phyloP scores from a whole-genome alignment of 306 rosid species.

The Prunus mongolica region DNA sequence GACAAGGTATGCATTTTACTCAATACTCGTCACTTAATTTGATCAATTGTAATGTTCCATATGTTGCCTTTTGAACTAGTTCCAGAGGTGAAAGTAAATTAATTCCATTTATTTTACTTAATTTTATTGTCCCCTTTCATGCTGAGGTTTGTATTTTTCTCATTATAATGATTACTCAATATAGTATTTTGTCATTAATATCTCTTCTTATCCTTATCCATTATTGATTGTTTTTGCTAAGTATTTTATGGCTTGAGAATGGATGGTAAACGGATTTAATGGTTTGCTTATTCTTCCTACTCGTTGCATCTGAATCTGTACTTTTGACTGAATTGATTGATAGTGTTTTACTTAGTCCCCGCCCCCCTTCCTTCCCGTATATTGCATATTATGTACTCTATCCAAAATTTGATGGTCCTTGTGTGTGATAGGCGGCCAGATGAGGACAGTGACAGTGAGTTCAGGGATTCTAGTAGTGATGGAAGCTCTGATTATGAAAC shows the following conservation, averaged over 20 bases:
- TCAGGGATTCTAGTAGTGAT: constrained; percentile 86
- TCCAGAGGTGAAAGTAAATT: too few relatives aligned
- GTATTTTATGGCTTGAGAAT: not conserved
- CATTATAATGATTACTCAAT: not conserved
- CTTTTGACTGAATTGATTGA: too few relatives aligned
- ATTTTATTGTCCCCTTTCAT: too few relatives aligned
- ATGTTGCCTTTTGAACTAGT: not conserved
- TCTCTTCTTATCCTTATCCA: too few relatives aligned
- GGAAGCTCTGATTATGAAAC: constrained; percentile 78
- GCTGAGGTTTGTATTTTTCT: not conserved
- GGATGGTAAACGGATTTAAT: not conserved
- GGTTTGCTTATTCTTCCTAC: not conserved
- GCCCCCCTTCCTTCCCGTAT: not conserved
- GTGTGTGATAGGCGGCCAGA: constrained; percentile 56
- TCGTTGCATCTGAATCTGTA: not conserved
- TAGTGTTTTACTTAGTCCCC: not conserved
- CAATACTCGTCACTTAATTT: not conserved
- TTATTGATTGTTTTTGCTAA: not conserved
- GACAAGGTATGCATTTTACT: constrained; percentile 47
- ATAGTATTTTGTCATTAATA: not conserved
- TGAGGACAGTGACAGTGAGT: constrained; percentile 85
- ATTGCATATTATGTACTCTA: not conserved
- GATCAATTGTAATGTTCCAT: not conserved
- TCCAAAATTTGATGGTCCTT: constrained; percentile 10
- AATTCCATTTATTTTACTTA: not conserved